Base-by-base conservation (phyloP, 148 eudicot genomes). In the Cornus florida region DNA sequence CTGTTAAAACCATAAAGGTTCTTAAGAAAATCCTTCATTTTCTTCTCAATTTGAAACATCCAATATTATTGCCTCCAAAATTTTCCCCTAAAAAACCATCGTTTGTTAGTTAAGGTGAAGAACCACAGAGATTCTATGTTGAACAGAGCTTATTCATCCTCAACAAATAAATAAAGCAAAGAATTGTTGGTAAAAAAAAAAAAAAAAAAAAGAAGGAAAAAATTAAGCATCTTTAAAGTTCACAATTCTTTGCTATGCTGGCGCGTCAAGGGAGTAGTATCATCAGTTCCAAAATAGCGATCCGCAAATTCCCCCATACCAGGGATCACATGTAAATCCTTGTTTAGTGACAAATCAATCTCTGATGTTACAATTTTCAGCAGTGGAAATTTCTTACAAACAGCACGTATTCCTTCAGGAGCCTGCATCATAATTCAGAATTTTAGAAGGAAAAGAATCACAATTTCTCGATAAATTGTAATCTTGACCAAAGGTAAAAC, bases 271-370 rank as follows among this genome's bases (percentile, higher is more conserved):
- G 67, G 23, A 12, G 43, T n/a, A 28, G 17, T 46, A 43, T 69
- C 43, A 72, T 80, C 84, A 17, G 94, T 89, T 53, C 94, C 94
- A 60, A 91, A 91, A 66, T 89, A 91, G 59, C 94, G 88, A 77
- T 91, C 94, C 13, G 86, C 92, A 69, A 91, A 91, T 80, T 91
- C 89, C 11, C 94, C 94, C 92, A 91, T 91, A 57, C 94, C 94
- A 6, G 94, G 94, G 41, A 91, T 87, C 22, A 91, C 92, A 38
- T 72, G 85, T 66, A 83, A 69, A 43, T 91, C 87, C 66, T 86
- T 69, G 81, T 86, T 84, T 39, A 91, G 75, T 24, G 83, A 53
- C 5, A 31, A n/a, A 73, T 91, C 94, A 9, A 91, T 91, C 85
- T 89, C 92, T 1, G 94, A 89, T 46, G 94, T 91, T 31, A 91